phyloP scores from a whole-genome alignment of 2,329 filamentous ascomycete genomes.

The Pestalotiopsis sp. region DNA sequence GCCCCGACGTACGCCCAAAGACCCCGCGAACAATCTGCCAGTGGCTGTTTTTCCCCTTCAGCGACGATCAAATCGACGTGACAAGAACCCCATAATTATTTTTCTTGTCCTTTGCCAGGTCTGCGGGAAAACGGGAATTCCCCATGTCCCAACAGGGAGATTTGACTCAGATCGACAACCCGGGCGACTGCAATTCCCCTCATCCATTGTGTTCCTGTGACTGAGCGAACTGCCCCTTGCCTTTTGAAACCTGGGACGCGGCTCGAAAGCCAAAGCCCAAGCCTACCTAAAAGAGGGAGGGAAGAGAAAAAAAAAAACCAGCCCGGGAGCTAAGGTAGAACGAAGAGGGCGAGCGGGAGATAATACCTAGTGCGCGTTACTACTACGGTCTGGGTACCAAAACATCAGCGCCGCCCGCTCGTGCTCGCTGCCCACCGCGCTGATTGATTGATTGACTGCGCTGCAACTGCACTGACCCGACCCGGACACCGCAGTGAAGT shows the following conservation, averaged over 20 bases:
- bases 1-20: slow-evolving; percentile 5
- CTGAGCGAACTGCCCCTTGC: background rate
- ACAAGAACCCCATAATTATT: background rate
- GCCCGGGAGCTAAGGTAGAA: background rate
- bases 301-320: background rate
- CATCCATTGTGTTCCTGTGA: background rate
- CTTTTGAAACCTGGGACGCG: slow-evolving; percentile 7
- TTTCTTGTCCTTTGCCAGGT: slow-evolving; percentile 3
- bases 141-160: background rate
- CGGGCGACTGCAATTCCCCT: background rate
- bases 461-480: background rate
- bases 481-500: background rate
- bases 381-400: background rate
- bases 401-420: slow-evolving; percentile 8
- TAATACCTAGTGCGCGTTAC: slow-evolving; percentile 4
- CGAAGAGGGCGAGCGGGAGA: background rate
- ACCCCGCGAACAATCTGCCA: slow-evolving; percentile 9
- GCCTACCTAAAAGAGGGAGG: background rate
- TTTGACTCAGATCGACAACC: slow-evolving; percentile 2
- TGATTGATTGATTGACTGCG: background rate
- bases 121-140: background rate
- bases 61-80: slow-evolving; percentile 5
- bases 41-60: background rate
- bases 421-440: background rate
- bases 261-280: slow-evolving; percentile 1